Evolutionary conservation across 2,329 filamentous ascomycete species (phyloP), one percentile per base, ranked within the genome.

Genomic region (Fusarium brevicatenulatum): DNA sequence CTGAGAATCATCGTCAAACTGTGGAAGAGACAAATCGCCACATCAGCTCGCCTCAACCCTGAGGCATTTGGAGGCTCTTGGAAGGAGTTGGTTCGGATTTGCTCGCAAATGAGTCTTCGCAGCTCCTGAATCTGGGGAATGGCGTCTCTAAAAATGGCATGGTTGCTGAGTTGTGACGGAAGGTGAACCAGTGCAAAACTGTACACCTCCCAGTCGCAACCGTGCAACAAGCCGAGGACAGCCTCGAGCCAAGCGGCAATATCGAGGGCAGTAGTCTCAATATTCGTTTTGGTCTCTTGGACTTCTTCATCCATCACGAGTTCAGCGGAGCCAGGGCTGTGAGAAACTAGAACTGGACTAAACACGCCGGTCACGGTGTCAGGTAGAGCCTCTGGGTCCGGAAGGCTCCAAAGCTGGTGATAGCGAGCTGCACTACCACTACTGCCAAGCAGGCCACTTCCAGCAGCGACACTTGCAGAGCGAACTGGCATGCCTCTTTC

Each of bases 131-230:
- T 89, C 67, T 97, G 91, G 6, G 90, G 86, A 42, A 93, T 90
- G 10, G 93, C 90, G 59, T 88, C 91, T 68, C 87, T 88, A 80
- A 98, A 98, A 19, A 98, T 86, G 18, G 93, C 91, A 78, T 96
- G 94, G 76, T 99, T 99, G 80, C 92, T 93, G 28, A 99, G 86
- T 77, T 98, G 95, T 34, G 93, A 92, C 2, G 94, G 93, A 15
- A 98, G 85, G 80, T 97, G 93, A 10, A 94, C 93, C 36, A 99
- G 85, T 23, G 95, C 89, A 79, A 95, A 98, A 81, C 94, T 95
- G 85, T 97, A 97, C 4, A 97, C 86, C 79, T 98, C 95, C 95
- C 95, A 98, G 70, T 96, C 92, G 53, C 90, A 89, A 44, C 92
- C 92, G 62, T 91, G 88, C 47, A 97, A 83, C n/a, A 96, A 84